Evolutionary conservation across 2,329 filamentous ascomycete species (phyloP).

Genomic region (Trichoderma sp.): DNA sequence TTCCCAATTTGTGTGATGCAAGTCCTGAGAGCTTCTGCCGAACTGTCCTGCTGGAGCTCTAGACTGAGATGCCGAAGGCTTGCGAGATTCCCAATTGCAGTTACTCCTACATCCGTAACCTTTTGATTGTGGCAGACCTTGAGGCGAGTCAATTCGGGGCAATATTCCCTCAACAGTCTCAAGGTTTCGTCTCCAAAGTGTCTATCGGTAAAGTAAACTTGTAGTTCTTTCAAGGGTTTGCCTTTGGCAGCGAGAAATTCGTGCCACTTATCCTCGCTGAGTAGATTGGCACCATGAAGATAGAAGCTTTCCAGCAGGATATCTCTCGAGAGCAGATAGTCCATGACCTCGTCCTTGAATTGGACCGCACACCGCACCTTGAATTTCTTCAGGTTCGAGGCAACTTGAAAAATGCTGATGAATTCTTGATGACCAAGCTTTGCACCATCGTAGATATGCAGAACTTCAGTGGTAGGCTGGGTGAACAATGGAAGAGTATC

Average conservation of each 20-base stretch:
- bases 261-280: constrained; percentile 76
- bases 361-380: constrained; percentile 85
- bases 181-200: constrained; percentile 76
- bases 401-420: constrained; percentile 75
- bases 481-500: constrained; percentile 60
- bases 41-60: constrained; percentile 60
- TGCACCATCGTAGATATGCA: constrained; percentile 60
- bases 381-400: constrained; percentile 68
- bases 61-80: constrained; percentile 75
- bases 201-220: constrained; percentile 81
- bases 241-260: constrained; percentile 69
- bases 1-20: constrained; percentile 65
- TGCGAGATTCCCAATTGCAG: constrained; percentile 61
- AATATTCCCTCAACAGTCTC: constrained; percentile 60
- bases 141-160: constrained; percentile 69
- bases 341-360: constrained; percentile 81
- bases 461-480: constrained; percentile 51
- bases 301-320: constrained; percentile 71
- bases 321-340: constrained; percentile 75
- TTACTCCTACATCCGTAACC: constrained; percentile 66
- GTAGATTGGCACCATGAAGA: constrained; percentile 80
- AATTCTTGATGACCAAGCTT: constrained; percentile 76
- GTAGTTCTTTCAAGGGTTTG: constrained; percentile 63
- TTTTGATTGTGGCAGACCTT: constrained; percentile 82
- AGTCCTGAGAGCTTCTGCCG: constrained; percentile 58